A percentile compares a stretch with the other conserved stretches of the same genome.
Conservation (phyloP, 768 basidiomycete genomes). For the Hortiboletus flavorubellus region DNA sequence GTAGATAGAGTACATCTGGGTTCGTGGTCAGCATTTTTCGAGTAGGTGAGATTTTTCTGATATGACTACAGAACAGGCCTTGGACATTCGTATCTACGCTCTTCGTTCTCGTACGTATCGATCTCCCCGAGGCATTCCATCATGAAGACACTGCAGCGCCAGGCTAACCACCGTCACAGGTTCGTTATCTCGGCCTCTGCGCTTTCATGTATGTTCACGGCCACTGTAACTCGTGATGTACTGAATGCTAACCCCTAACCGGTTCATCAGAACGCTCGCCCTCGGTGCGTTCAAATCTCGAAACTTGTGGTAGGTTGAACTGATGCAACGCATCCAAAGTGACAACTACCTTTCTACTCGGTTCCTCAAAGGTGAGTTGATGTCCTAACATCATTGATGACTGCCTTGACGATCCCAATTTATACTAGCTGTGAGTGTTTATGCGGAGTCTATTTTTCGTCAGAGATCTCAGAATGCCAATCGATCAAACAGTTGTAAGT, state of each 20-base stretch:
- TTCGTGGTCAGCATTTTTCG: neutral
- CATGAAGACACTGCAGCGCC: neutral
- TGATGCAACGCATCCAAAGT: neutral
- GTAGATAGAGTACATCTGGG: conserved; percentile 9
- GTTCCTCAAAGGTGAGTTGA: neutral
- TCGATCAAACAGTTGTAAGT: neutral
- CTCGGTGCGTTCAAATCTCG: too few relatives aligned
- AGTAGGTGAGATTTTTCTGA: neutral
- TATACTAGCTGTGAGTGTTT: neutral
- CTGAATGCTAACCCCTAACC: neutral
- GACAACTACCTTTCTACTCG: neutral
- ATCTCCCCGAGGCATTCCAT: neutral
- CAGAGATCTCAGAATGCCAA: neutral
- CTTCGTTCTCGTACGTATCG: neutral
- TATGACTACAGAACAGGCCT: neutral
- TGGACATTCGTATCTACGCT: neutral
- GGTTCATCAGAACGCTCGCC: too few relatives aligned
- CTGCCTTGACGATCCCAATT: neutral
- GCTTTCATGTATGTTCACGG: neutral
- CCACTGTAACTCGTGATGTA: neutral
- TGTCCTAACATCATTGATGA: neutral
- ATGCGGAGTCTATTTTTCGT: neutral
- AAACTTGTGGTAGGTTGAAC: neutral
- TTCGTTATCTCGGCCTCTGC: conserved; percentile 2
- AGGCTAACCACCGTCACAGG: neutral